Conservation (phyloP, 768 basidiomycete genomes). For the Lentinula sp. region DNA sequence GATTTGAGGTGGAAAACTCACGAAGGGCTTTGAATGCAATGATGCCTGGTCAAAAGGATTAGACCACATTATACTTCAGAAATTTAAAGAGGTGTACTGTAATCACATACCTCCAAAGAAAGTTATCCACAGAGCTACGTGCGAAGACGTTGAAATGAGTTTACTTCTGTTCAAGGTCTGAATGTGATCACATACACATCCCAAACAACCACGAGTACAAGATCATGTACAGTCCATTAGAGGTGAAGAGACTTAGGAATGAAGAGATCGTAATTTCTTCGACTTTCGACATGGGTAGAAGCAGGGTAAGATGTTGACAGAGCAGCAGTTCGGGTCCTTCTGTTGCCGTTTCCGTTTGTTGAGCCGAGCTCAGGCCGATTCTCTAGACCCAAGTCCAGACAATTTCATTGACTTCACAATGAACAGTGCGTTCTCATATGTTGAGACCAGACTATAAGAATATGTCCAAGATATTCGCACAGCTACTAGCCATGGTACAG, state of each 20-base stretch:
- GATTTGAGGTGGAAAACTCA: slow-evolving; percentile 22
- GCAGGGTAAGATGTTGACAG: neutral
- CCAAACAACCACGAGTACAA: slow-evolving; percentile 63
- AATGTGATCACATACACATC: slow-evolving; percentile 47
- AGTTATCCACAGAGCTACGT: slow-evolving; percentile 44
- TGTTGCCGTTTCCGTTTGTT: neutral
- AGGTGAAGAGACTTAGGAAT: slow-evolving; percentile 25
- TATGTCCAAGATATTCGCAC: too few relatives aligned
- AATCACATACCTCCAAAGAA: slow-evolving; percentile 53
- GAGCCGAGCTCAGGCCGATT: neutral
- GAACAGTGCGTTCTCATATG: too few relatives aligned
- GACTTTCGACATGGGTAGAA: slow-evolving; percentile 22
- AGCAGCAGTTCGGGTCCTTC: neutral
- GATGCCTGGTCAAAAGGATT: slow-evolving; percentile 30
- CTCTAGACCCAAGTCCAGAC: too few relatives aligned
- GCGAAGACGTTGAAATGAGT: neutral
- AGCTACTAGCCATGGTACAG: too few relatives aligned
- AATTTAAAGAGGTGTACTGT: neutral
- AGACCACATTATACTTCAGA: neutral
- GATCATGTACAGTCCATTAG: slow-evolving; percentile 41
- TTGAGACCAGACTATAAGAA: too few relatives aligned
- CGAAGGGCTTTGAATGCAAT: slow-evolving; percentile 58
- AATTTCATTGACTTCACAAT: neutral
- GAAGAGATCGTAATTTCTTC: slow-evolving; percentile 30
- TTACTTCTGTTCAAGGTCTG: neutral